phyloP scores from a whole-genome alignment of 495 filamentous ascomycete species.

The Acidiella bohemica region DNA sequence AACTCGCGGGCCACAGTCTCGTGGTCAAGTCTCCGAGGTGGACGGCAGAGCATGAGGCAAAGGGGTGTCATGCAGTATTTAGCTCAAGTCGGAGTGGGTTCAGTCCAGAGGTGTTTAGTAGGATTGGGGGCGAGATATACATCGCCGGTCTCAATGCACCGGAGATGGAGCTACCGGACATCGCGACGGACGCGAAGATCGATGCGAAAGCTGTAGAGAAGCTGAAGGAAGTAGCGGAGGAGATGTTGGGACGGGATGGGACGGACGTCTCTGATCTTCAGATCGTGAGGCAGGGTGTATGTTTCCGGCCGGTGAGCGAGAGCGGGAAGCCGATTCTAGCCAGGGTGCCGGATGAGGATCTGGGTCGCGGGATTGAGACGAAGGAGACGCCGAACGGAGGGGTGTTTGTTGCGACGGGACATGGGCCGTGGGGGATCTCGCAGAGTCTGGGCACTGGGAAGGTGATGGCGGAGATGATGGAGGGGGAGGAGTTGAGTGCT shows the following conservation, averaged over 20 bases:
- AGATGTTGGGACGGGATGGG: slow-evolving; percentile 37
- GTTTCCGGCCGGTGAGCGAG: slow-evolving; percentile 56
- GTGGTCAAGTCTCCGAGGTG: slow-evolving; percentile 50
- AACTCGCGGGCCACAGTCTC: slow-evolving; percentile 59
- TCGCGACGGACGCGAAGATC: slow-evolving; percentile 36
- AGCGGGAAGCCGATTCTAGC: slow-evolving; percentile 49
- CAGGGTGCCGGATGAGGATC: slow-evolving; percentile 38
- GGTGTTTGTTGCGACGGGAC: slow-evolving; percentile 58
- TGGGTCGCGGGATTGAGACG: slow-evolving; percentile 38
- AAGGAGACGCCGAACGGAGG: slow-evolving; percentile 37
- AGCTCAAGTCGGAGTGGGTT: slow-evolving; percentile 43
- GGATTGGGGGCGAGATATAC: slow-evolving; percentile 53
- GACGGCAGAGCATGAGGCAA: slow-evolving; percentile 26
- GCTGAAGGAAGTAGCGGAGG: slow-evolving; percentile 41
- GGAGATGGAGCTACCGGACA: slow-evolving; percentile 41
- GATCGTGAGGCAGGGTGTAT: slow-evolving; percentile 50
- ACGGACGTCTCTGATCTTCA: slow-evolving; percentile 41
- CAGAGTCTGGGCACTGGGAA: slow-evolving; percentile 28
- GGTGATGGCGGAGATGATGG: slow-evolving; percentile 29
- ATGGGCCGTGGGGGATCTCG: slow-evolving; percentile 36
- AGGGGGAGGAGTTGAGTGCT: slow-evolving; percentile 24
- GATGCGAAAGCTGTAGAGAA: slow-evolving; percentile 34
- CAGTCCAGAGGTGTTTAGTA: slow-evolving; percentile 61
- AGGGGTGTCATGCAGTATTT: slow-evolving; percentile 57
- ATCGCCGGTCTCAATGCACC: slow-evolving; percentile 58